phyloP scores from a whole-genome alignment of 768 basidiomycete genomes.

The Leccinellum rugosiceps region DNA sequence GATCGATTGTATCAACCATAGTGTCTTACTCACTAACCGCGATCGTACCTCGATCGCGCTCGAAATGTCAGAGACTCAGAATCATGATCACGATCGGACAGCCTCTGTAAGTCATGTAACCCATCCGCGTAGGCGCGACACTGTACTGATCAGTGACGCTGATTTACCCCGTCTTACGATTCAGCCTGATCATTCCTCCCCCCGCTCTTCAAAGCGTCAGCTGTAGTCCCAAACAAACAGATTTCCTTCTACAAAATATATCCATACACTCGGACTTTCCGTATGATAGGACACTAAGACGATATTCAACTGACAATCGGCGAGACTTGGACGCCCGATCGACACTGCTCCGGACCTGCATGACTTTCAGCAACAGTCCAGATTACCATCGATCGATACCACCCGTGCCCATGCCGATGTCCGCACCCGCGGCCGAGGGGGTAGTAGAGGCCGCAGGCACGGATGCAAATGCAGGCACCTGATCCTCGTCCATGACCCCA shows the following conservation, averaged over 20 bases:
- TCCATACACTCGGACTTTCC: neutral
- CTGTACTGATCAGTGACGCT: neutral
- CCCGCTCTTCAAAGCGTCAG: neutral
- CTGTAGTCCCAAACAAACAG: neutral
- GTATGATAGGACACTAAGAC: neutral
- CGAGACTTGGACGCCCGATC: neutral
- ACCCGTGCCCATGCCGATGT: neutral
- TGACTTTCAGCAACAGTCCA: neutral
- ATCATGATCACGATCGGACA: neutral
- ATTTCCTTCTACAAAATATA: neutral
- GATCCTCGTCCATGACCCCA: constrained; percentile 34
- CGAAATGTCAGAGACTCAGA: too few relatives aligned
- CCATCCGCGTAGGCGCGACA: too few relatives aligned
- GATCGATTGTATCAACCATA: too few relatives aligned
- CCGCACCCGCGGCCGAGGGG: neutral
- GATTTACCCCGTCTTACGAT: neutral
- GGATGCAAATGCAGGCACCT: constrained; percentile 14
- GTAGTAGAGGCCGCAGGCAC: neutral
- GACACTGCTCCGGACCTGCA: too few relatives aligned
- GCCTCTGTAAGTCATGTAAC: neutral
- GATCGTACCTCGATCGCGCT: too few relatives aligned
- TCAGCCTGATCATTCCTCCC: too few relatives aligned
- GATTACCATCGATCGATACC: neutral
- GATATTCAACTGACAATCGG: neutral
- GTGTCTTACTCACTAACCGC: too few relatives aligned